Conservation (phyloP, 2,329 filamentous ascomycete species). For the Penicillium sclerotiorum region DNA sequence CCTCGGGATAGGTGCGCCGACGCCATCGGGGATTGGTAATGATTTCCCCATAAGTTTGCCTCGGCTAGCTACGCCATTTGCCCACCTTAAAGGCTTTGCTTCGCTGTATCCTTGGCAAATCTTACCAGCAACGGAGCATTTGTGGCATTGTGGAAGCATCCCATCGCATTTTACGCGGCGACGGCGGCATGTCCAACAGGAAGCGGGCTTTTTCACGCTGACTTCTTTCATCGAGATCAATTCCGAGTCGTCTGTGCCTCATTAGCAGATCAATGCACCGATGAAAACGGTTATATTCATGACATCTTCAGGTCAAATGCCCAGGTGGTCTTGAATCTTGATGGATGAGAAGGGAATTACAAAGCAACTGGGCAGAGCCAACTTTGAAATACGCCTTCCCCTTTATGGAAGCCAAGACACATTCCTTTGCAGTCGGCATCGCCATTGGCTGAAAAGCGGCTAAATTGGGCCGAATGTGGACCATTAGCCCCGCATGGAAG, state of each 20-base stretch:
- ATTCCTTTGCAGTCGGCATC: neutral
- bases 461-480: no score
- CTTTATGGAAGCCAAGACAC: neutral
- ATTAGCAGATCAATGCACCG: no score
- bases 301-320: no score
- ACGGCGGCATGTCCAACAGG: constrained; percentile 20
- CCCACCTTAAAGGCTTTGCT: constrained; percentile 14
- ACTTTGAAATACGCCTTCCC: neutral
- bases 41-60: constrained; percentile 14
- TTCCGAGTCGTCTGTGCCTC: no score
- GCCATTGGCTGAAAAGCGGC: neutral
- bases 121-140: constrained; percentile 6
- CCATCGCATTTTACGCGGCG: constrained; percentile 18
- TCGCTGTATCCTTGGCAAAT: constrained; percentile 15
- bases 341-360: neutral
- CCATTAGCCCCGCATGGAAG: no score
- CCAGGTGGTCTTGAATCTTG: neutral
- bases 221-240: constrained; percentile 1
- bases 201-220: constrained; percentile 1
- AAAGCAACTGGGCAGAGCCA: neutral
- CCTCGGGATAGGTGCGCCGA: neutral
- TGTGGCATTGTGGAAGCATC: constrained; percentile 10
- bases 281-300: no score
- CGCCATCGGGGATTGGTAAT: constrained; percentile 1
- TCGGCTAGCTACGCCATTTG: constrained; percentile 17